phyloP scores from a whole-genome alignment of 331 rosid genomes.

The Phaseolus coccineus region DNA sequence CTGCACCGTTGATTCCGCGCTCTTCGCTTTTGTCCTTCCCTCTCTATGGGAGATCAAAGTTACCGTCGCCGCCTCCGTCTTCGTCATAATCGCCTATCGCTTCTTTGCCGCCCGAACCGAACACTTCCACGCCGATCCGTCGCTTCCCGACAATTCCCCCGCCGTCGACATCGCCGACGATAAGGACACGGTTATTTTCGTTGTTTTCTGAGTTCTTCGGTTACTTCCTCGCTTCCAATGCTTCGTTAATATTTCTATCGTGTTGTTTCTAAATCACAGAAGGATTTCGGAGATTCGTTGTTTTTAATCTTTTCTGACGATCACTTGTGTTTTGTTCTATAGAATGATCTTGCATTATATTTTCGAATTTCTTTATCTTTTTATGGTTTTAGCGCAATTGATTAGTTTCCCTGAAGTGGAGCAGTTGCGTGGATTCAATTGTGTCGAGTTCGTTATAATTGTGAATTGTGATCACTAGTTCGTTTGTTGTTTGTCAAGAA shows the following conservation, averaged over 20 bases:
- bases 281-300: neutral
- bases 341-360: slow-evolving; percentile 13
- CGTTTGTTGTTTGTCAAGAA: neutral
- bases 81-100: slow-evolving; percentile 70
- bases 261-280: slow-evolving; percentile 18
- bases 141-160: slow-evolving; percentile 54
- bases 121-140: slow-evolving; percentile 54
- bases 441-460: slow-evolving; percentile 26
- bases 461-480: neutral
- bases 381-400: neutral
- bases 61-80: slow-evolving; percentile 72
- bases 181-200: slow-evolving; percentile 65
- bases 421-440: slow-evolving; percentile 20
- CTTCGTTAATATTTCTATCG: neutral
- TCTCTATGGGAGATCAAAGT: slow-evolving; percentile 91
- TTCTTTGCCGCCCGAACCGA: slow-evolving; percentile 62
- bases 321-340: neutral
- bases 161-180: slow-evolving; percentile 51
- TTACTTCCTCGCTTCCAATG: neutral
- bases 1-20: slow-evolving; percentile 54
- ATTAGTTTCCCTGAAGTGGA: slow-evolving; percentile 25
- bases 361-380: neutral
- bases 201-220: neutral
- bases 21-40: slow-evolving; percentile 70
- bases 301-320: neutral